These are phyloP conservation scores for Metarhizium robertsii DNA, from an alignment of 2,329 filamentous ascomycete genomes.

Conservation along the genomic window DNA sequence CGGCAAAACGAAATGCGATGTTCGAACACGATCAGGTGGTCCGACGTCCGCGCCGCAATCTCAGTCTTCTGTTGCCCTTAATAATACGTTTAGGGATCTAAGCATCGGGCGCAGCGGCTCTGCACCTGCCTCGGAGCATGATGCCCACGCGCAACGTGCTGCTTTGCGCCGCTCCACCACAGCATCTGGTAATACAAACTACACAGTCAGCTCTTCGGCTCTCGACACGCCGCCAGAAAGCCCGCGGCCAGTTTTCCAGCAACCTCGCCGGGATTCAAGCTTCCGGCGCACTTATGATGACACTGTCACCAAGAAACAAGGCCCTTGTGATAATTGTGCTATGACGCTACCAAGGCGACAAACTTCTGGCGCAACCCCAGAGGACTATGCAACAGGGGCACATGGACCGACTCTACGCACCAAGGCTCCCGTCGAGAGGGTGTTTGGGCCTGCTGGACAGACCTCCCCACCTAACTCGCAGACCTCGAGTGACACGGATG, in stretches of 20 bases:
- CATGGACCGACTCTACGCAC: slow-evolving; percentile 51
- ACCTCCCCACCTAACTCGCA: slow-evolving; percentile 44
- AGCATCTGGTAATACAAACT: slow-evolving; percentile 7
- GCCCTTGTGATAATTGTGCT: slow-evolving; percentile 60
- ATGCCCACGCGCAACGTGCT: slow-evolving; percentile 32
- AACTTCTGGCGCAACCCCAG: slow-evolving; percentile 15
- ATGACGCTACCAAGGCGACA: slow-evolving; percentile 46
- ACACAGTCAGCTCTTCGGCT: slow-evolving; percentile 27
- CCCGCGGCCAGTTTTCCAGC: slow-evolving; percentile 33
- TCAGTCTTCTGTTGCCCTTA: slow-evolving; percentile 28
- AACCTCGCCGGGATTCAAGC: slow-evolving; percentile 43
- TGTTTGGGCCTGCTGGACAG: slow-evolving; percentile 39
- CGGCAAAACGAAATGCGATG: slow-evolving; percentile 15
- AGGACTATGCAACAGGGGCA: slow-evolving; percentile 25
- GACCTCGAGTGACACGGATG: slow-evolving; percentile 41
- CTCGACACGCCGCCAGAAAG: slow-evolving; percentile 51
- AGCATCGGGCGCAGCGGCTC: slow-evolving; percentile 36
- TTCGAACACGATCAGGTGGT: slow-evolving; percentile 31
- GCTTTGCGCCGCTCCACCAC: slow-evolving; percentile 30
- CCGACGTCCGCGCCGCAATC: slow-evolving; percentile 24
- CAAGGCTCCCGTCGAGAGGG: slow-evolving; percentile 48
- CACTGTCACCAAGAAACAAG: slow-evolving; percentile 52
- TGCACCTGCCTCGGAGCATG: slow-evolving; percentile 33
- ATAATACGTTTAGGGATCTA: slow-evolving; percentile 39
- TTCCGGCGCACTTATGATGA: slow-evolving; percentile 57